Conservation (phyloP, 768 basidiomycete genomes). For the Lentinula detonsa region DNA sequence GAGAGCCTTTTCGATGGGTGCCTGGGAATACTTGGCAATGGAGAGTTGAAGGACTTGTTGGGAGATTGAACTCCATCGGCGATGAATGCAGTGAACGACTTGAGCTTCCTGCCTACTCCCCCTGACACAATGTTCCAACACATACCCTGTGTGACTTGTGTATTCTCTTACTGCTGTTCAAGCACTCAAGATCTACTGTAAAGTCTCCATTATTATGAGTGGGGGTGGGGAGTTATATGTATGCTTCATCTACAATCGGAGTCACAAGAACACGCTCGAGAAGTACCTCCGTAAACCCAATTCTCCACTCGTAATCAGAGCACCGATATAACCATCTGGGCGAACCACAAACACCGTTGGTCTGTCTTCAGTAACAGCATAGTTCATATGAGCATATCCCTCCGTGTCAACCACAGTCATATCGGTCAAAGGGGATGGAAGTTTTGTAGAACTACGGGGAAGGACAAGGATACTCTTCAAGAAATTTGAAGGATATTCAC, state of each 20-base stretch:
- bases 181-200: too few relatives aligned
- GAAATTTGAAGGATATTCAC: not conserved
- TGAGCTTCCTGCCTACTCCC: constrained; percentile 37
- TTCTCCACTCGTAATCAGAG: not conserved
- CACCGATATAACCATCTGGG: constrained; percentile 35
- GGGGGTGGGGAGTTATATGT: not conserved
- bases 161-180: too few relatives aligned
- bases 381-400: not conserved
- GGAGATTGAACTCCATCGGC: constrained; percentile 30
- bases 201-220: not conserved
- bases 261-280: not conserved
- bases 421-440: not conserved
- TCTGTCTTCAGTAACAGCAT: not conserved
- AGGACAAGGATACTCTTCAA: not conserved
- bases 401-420: constrained; percentile 1
- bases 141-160: too few relatives aligned
- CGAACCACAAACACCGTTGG: constrained; percentile 30
- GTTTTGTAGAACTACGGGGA: not conserved
- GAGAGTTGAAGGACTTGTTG: constrained; percentile 61
- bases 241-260: not conserved
- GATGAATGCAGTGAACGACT: constrained; percentile 24
- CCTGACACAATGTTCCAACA: not conserved
- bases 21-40: constrained; percentile 64
- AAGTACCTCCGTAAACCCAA: not conserved
- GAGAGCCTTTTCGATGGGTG: constrained; percentile 50